Evolutionary conservation across 805 yeast genomes (phyloP), one percentile per base, ranked within the genome.

Genomic region (Phaffomyces opuntiae): DNA sequence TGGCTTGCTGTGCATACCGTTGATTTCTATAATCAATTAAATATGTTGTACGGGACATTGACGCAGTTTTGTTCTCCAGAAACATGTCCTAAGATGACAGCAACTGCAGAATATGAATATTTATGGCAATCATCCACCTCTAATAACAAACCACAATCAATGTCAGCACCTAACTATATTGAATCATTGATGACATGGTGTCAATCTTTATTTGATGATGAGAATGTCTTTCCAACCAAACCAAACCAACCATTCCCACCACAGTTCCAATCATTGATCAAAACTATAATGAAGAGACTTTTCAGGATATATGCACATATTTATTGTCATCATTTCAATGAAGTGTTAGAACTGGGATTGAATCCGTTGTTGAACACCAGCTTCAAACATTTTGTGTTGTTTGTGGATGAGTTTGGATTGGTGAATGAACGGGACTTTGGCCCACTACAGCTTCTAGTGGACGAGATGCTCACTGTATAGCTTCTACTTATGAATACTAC

Each of bases 1-100:
- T 91, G 99, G 99, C 67, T 91, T 46, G 98, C 99, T 0, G 95
- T 90, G 12, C 96, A 91, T 62, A 93, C 91, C n/a, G 97, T 90
- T 16, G 98, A 91, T 64, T 93, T 91, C 61, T 91, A 87, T 68
- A 90, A 90, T 63, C 99, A 91, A 63, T 83, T 91, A 53, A 91
- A 91, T 66, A 93, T 91, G 99, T 70, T 91, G 8, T 91, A 93
- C 57, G 96, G 97, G 9, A 81, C 97, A 4, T 86, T 93, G 52
- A 91, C 98, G 1, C 96, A 89, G 66, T 90, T 93, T 60, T 93
- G 99, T 64, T 88, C 97, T 0, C 97, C 98, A 3, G 65, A 70
- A n/a, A 77, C 95, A 3, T 93, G 99, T 63, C 98, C 99, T 3
- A 71, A 93, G 48, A 93, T 93, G 99, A 90, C 87, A 47, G 99